Conservation (phyloP, 768 basidiomycete genomes). For the Hirschioporus abietinus region DNA sequence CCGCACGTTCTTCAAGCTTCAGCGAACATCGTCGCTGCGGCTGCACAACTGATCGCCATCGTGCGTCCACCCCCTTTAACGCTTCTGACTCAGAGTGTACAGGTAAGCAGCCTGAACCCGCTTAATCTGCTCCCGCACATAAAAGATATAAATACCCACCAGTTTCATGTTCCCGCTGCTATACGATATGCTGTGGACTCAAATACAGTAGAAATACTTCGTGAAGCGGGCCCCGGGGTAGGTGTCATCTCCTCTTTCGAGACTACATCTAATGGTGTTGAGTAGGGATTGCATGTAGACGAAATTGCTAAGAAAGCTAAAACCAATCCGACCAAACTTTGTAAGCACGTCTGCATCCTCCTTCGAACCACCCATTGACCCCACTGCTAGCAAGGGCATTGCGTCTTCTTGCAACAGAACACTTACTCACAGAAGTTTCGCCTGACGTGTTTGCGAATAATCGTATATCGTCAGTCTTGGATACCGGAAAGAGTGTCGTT, state of each 20-base stretch:
- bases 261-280: neutral
- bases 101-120: constrained; percentile 39
- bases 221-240: constrained; percentile 47
- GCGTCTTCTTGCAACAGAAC: constrained; percentile 74
- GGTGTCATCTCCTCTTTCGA: neutral
- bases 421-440: constrained; percentile 61
- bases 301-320: constrained; percentile 28
- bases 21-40: constrained; percentile 61
- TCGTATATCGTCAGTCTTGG: constrained; percentile 61
- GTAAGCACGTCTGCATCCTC: constrained; percentile 27
- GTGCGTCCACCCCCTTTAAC: constrained; percentile 66
- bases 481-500: constrained; percentile 54
- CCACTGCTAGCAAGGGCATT: constrained; percentile 58
- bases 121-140: constrained; percentile 4
- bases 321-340: constrained; percentile 42
- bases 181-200: constrained; percentile 69
- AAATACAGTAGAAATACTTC: constrained; percentile 64
- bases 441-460: constrained; percentile 73
- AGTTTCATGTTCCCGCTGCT: constrained; percentile 76
- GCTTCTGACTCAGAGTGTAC: constrained; percentile 73
- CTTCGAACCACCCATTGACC: constrained; percentile 9
- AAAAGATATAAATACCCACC: neutral
- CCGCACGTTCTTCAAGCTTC: constrained; percentile 57
- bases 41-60: constrained; percentile 58
- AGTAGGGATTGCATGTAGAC: constrained; percentile 44